These are phyloP conservation scores for Lentinula aciculospora DNA, from an alignment of 768 basidiomycete genomes.

Conservation along the genomic window DNA sequence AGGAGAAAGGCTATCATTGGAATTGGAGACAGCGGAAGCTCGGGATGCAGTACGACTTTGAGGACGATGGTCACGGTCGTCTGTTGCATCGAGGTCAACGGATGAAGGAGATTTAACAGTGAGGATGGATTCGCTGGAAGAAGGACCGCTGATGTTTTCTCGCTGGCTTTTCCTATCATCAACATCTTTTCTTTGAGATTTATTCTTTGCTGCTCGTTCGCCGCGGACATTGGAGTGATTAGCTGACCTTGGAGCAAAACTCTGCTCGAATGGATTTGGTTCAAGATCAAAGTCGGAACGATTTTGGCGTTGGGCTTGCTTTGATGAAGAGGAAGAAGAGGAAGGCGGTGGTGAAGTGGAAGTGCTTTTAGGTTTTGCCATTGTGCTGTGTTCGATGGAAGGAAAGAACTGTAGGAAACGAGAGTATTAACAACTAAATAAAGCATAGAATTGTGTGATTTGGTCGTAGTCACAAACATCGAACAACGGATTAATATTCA, in stretches of 20 bases:
- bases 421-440: not conserved
- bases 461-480: not conserved
- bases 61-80: not conserved
- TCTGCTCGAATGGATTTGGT: slow-evolving; percentile 93
- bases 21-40: slow-evolving; percentile 24
- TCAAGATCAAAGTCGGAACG: slow-evolving; percentile 72
- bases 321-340: not conserved
- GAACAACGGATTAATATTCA: not conserved
- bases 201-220: slow-evolving; percentile 21
- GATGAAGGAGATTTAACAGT: slow-evolving; percentile 16
- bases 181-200: not conserved
- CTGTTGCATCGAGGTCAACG: not conserved
- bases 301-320: slow-evolving; percentile 30
- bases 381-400: not conserved
- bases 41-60: slow-evolving; percentile 23
- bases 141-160: slow-evolving; percentile 16
- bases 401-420: not conserved
- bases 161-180: not conserved
- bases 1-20: slow-evolving; percentile 10
- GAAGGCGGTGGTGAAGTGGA: not conserved
- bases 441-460: not conserved
- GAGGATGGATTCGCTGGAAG: slow-evolving; percentile 26
- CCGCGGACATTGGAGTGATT: slow-evolving; percentile 48
- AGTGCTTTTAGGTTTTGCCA: not conserved
- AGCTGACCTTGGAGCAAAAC: slow-evolving; percentile 49